Evolutionary conservation across 371 early-diverging fungal species (phyloP), one percentile per base, ranked within the genome.

Genomic region (Saksenaea vasiformis): DNA sequence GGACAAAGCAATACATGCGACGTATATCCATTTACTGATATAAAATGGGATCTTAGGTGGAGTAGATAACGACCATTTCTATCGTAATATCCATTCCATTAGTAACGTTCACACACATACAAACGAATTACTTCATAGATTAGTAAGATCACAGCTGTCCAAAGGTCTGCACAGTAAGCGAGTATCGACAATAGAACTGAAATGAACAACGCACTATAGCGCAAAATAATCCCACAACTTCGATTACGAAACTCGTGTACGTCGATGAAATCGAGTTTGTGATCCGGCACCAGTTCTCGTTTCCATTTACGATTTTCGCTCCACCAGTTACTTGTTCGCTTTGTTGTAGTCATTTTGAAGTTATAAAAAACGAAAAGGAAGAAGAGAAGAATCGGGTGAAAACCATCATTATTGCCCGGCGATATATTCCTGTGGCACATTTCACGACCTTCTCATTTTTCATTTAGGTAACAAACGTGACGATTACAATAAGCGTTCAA

Each of bases 241-340:
- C 65, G 63, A 58, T 84, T 79, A 34, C 82, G 64, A 79, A 92
- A 93, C 62, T 92, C 92, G 13, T 92, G 87, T 11, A 93, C 83
- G 63, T 95, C 91, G 63, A 95, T 83, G 71, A 86, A 92, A 74
- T 93, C 94, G 68, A 93, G 94, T 74, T 93, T 93, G 83, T 95
- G 93, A 77, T 93, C 94, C 65, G 82, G 78, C 41, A 91, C 85
- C 53, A 86, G 79, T 68, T 93, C 93, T 47, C 90, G 85, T 75
- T 93, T 90, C 93, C 93, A 93, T 43, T 82, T 75, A 9, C 84
- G 83, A 28, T 79, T 79, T 69, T 72, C 79, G 2, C 31, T 7
- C 31, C 31, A 31, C 31, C 31, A 31, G 7, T 7, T 31, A 31
- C 31, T 7, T 31, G 31, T 31, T 31, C 31, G 31, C 31, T 31